Base-by-base conservation (phyloP, 2,329 filamentous ascomycete species). In the Tolypocladium tropicale region DNA sequence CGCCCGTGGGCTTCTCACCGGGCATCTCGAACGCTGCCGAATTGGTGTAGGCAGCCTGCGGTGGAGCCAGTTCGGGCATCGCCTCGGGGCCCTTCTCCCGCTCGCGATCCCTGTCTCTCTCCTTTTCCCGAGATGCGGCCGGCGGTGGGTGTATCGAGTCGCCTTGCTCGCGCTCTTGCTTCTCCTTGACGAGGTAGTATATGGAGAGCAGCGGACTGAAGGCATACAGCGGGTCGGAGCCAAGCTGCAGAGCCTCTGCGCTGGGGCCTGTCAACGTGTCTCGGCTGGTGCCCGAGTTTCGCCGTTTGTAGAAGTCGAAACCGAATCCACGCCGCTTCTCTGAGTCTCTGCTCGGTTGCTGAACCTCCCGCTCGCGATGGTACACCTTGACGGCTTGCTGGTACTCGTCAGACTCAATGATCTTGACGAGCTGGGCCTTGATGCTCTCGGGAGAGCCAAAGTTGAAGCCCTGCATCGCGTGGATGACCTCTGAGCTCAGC, bases 391-490 rank as follows among this genome's bases (percentile, higher is more conserved):
- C 78, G 6, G 90, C 91, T 57, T 86, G 84, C 65, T 95, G 90
- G 63, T 99, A 99, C 43, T 97, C 93, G 7, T 95, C 91, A 0
- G 92, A 96, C 64, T 95, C 89, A 58, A 99, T 82, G n/a, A 92
- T 82, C 60, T 88, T 89, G 11, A 85, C 89, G 48, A 99, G 80
- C 67, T 96, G 90, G 3, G 83, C 76, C 56, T 83, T 86, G 67
- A 99, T 96, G 56, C 83, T 82, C 54, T 96, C 91, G 1, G 90
- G 81, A 0, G 90, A 81, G 1, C 94, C 94, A 74, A 97, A 99
- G 70, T 97, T 95, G 70, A 99, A 99, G 2, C 94, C 94, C 28
- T 91, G 95, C 94, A 99, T 99, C 63, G 89, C 92, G 52, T 90
- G 83, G 56, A 99, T 83, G 5, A 97, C 86, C 48, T 89, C 86